These are phyloP conservation scores for Cylindrodendrum hubeiense DNA, from an alignment of 2,329 filamentous ascomycete genomes.

Conservation along the genomic window DNA sequence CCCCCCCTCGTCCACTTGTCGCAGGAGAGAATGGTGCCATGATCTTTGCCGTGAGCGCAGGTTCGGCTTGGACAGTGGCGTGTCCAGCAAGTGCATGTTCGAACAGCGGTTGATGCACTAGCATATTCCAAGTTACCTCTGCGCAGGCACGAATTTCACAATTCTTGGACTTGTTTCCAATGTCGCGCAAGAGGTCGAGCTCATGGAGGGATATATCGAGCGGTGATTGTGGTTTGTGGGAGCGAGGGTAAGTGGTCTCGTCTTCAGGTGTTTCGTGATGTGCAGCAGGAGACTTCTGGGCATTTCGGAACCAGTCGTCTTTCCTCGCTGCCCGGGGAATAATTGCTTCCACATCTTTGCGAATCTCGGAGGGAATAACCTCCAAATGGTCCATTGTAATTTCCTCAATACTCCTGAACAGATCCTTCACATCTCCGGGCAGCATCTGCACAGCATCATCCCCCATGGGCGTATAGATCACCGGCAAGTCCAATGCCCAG, in stretches of 20 bases:
- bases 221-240: background rate
- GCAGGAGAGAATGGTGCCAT: slow-evolving; percentile 1
- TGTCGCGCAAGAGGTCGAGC: slow-evolving; percentile 1
- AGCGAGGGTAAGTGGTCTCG: background rate
- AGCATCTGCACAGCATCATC: background rate
- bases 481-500: slow-evolving; percentile 8
- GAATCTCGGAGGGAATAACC: background rate
- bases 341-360: slow-evolving; percentile 10
- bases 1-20: slow-evolving; percentile 6
- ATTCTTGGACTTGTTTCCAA: background rate
- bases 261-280: background rate
- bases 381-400: slow-evolving; percentile 2
- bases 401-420: background rate
- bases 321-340: background rate
- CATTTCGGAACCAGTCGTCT: slow-evolving; percentile 2
- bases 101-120: slow-evolving; percentile 6
- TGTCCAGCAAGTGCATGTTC: background rate
- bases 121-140: slow-evolving; percentile 11
- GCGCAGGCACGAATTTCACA: slow-evolving; percentile 1
- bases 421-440: background rate
- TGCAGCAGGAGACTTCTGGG: background rate
- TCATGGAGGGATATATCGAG: background rate
- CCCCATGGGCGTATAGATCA: background rate
- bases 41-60: slow-evolving; percentile 3
- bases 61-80: slow-evolving; percentile 3